These are phyloP conservation scores for Xanthoconium separans DNA, from an alignment of 1,284 basidiomycete species.

Conservation along the genomic window DNA sequence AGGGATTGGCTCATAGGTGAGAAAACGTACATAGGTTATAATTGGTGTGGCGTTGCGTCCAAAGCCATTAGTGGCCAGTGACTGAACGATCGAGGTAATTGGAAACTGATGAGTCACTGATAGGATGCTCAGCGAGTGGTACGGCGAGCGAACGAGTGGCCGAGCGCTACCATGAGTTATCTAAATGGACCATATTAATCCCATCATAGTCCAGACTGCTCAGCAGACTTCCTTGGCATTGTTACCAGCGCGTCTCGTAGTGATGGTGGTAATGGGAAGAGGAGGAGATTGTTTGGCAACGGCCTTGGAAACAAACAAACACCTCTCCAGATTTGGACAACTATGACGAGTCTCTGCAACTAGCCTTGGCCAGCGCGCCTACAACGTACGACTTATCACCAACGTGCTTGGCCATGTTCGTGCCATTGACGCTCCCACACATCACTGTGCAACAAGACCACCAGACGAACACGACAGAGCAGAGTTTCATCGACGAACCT, in stretches of 20 bases:
- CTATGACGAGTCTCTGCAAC: constrained; percentile 8
- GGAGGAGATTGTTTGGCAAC: constrained; percentile 24
- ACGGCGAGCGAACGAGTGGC: constrained; percentile 1
- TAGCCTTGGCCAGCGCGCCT: too few relatives aligned
- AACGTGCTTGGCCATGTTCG: constrained; percentile 21
- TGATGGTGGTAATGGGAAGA: too few relatives aligned
- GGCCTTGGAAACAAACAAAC: constrained; percentile 33
- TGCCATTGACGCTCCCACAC: constrained; percentile 27
- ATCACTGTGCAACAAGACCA: constrained; percentile 5
- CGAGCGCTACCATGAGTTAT: background rate
- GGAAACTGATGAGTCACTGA: constrained; percentile 8
- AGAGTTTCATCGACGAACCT: constrained; percentile 25
- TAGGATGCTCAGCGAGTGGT: background rate
- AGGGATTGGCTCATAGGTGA: background rate
- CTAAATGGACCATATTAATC: constrained; percentile 1
- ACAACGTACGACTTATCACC: too few relatives aligned
- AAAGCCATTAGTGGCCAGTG: background rate
- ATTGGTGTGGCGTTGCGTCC: background rate
- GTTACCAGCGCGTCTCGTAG: background rate
- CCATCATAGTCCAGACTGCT: background rate
- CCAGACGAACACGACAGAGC: constrained; percentile 19
- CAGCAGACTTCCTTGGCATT: background rate
- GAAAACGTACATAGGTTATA: background rate
- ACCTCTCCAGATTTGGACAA: constrained; percentile 11
- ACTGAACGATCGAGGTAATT: constrained; percentile 7